Base-by-base conservation (phyloP, 2,329 filamentous ascomycete genomes). In the Colletotrichum gigasporum region DNA sequence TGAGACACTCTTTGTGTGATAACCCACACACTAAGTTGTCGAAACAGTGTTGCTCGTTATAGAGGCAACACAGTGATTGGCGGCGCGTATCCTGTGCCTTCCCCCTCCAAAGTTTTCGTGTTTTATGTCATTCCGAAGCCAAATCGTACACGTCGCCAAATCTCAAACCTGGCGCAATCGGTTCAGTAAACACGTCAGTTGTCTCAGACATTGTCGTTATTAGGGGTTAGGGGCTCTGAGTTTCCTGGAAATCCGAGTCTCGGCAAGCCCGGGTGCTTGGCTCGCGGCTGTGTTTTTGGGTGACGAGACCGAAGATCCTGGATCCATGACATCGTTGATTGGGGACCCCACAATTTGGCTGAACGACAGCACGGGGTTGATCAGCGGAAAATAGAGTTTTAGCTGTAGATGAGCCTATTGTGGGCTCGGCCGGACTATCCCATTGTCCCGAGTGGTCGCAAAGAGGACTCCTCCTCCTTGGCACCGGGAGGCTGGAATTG, bases 261-360 rank as follows among this genome's bases (percentile, higher is more conserved):
- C 45, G 60, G 60, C 47, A 53, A 18, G 20, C 41, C 39, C 60
- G 54, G 54, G 24, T 20, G 45, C 55, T 48, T 53, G 55, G 42
- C 47, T 51, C 24, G 11, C 34, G 41, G 39, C 34, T 41, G 30
- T 24, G 41, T 42, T 3, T 53, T 24, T 11, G 9, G 24, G 14
- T 32, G 47, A 35, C 28, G 34, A 28, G 12, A 32, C 8, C 22
- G 45, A 58, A 44, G 45, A 63, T 32, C 60, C 53, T 10, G 18
- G 47, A 60, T 47, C 47, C 61, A 60, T 64, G 47, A 42, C 47
- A 60, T 53, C 12, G 22, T 37, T 50, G 55, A 63, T 53, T 54
- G 34, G 7, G 3, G n/a, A 24, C 61, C 28, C 61, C 61, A 54
- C 35, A 54, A 32, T 24, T 24, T 7, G 16, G 7, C n/a, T 41